These are phyloP conservation scores for Arthrobotrys iridis DNA, from an alignment of 2,329 filamentous ascomycete species.

Conservation along the genomic window DNA sequence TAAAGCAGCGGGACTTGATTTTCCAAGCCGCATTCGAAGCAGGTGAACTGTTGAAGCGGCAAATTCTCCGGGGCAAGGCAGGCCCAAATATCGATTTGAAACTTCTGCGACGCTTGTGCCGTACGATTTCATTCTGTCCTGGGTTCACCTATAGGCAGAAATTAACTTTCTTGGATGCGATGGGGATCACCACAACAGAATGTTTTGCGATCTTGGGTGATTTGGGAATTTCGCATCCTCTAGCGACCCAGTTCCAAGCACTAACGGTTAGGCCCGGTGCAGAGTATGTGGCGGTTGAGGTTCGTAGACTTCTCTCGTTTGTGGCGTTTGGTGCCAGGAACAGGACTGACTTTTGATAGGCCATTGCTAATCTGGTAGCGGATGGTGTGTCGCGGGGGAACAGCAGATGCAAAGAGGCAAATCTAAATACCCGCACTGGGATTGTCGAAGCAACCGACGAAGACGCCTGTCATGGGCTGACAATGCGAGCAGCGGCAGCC, in stretches of 20 bases:
- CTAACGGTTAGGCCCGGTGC: slow-evolving; percentile 48
- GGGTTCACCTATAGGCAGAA: slow-evolving; percentile 73
- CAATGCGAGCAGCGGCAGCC: slow-evolving; percentile 40
- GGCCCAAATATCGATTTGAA: slow-evolving; percentile 66
- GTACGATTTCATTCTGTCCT: slow-evolving; percentile 68
- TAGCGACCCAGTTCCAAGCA: slow-evolving; percentile 52
- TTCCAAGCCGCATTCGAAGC: slow-evolving; percentile 67
- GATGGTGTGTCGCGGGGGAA: slow-evolving; percentile 21
- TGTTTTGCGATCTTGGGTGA: slow-evolving; percentile 50
- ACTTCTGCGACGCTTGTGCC: slow-evolving; percentile 67
- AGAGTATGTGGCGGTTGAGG: slow-evolving; percentile 51
- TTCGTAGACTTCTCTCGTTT: slow-evolving; percentile 17
- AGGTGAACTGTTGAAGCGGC: slow-evolving; percentile 64
- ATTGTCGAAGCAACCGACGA: not conserved
- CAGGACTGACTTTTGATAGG: slow-evolving; percentile 20
- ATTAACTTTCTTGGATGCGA: slow-evolving; percentile 44
- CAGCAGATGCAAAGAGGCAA: not conserved
- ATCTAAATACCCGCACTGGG: not conserved
- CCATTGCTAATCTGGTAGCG: slow-evolving; percentile 42
- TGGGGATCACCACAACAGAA: slow-evolving; percentile 47
- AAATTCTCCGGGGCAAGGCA: slow-evolving; percentile 62
- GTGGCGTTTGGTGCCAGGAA: not conserved
- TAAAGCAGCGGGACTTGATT: slow-evolving; percentile 68
- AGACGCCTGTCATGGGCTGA: slow-evolving; percentile 11
- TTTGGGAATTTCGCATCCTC: slow-evolving; percentile 47